Base-by-base conservation (phyloP, 78 protist species). In the Neovahlkampfia damariscottae region DNA sequence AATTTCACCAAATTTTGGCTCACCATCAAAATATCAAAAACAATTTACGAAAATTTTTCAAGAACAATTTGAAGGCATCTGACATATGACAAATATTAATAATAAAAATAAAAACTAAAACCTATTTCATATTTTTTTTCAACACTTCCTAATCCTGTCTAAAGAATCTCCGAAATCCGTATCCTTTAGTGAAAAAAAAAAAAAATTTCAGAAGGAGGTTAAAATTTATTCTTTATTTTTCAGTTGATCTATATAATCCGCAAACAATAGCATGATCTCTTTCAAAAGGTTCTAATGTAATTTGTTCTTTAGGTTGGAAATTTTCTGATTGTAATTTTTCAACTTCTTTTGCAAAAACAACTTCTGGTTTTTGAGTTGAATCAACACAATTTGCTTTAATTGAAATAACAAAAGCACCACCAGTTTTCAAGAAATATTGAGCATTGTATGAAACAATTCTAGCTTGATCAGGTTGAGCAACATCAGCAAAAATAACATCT, bases 381-480 rank as follows among this genome's bases (percentile, higher is more conserved):
- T 98, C 99, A 32, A 97, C 92, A 89, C 99, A 98, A 81, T 87
- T 93, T 58, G 99, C 99, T 93, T 98, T 98, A 91, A 98, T 91
- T 62, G 99, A 94, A 67, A 97, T 95, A 38, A 97, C 90, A 68
- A 87, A 90, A 91, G 91, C 92, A 27, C 99, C 99, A 0, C 88
- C 99, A 62, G 83, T 89, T 94, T 98, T 98, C 76, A 98, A 89
- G 98, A 95, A 98, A 78, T 88, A 36, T n/a, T 85, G 78, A n/a
- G 99, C 97, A 89, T 98, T 98, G 79, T 92, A 76, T 8, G 90
- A 96, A 19, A 97, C 94, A 32, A 98, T 98, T 29, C 97, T 94
- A 1, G 99, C 96, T 89, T 98, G 99, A 71, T 98, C 97, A 28
- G 99, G 99, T 89, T 97, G 99, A 4, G 99, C 99, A 0, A 98